Evolutionary conservation across 441 rosid species (phyloP).

Genomic region (Breynia disticha): DNA sequence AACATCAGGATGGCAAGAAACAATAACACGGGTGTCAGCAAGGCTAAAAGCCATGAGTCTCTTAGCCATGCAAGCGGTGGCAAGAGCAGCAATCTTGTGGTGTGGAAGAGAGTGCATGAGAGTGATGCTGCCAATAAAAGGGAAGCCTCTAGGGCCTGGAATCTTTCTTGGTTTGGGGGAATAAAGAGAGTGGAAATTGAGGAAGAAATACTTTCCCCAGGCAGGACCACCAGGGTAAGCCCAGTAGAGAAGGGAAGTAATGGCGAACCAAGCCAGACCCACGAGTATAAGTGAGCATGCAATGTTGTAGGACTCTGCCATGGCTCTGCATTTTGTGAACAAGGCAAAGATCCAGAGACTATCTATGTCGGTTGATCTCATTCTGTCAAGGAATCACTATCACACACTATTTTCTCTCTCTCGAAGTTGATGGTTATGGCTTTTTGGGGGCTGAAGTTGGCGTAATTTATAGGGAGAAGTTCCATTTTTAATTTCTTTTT

Average conservation of each 20-base stretch:
- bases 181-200: not conserved
- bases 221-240: not conserved
- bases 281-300: constrained; percentile 33
- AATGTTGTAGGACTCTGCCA: constrained; percentile 28
- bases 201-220: not conserved
- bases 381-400: not conserved
- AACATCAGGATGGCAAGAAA: constrained; percentile 31
- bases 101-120: constrained; percentile 39
- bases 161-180: constrained; percentile 1
- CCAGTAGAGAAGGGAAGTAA: not conserved
- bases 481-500: too few species aligned
- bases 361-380: constrained; percentile 40
- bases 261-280: too few species aligned
- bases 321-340: constrained; percentile 43
- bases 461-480: too few species aligned
- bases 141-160: constrained; percentile 41
- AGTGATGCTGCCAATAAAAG: constrained; percentile 35
- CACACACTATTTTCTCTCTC: too few species aligned
- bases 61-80: constrained; percentile 18
- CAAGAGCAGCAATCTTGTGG: constrained; percentile 27
- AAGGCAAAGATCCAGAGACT: constrained; percentile 54
- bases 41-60: constrained; percentile 43
- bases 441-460: too few species aligned
- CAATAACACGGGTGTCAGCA: constrained; percentile 29
- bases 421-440: not conserved